Conservation (phyloP, 371 early-diverging fungal species). For the Mucor mucedo region DNA sequence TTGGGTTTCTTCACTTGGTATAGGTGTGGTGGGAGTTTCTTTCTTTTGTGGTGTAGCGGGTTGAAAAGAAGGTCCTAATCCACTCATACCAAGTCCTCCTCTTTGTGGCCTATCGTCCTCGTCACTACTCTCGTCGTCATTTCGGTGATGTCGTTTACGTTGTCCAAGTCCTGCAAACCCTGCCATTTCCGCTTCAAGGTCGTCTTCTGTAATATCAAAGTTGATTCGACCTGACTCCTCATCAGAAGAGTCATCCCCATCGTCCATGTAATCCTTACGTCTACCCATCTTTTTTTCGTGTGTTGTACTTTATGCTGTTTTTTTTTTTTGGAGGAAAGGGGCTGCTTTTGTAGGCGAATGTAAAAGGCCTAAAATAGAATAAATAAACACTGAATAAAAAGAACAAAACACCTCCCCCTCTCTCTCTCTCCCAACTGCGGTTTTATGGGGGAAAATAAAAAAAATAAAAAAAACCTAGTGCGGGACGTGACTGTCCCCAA, state of each 20-base stretch:
- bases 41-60: conserved; percentile 11
- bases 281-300: conserved; percentile 35
- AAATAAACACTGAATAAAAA: too few relatives aligned
- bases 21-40: neutral
- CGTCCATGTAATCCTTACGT: conserved; percentile 50
- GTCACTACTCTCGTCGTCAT: conserved; percentile 40
- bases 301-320: too few relatives aligned
- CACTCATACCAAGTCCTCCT: conserved; percentile 21
- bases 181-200: conserved; percentile 46
- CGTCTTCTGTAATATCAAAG: conserved; percentile 49
- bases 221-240: conserved; percentile 47
- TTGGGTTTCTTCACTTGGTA: conserved; percentile 14
- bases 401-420: too few relatives aligned
- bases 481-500: too few relatives aligned
- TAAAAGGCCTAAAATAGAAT: too few relatives aligned
- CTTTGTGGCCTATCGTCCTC: conserved; percentile 25
- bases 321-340: too few relatives aligned
- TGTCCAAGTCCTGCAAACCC: conserved; percentile 42
- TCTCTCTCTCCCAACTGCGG: too few relatives aligned
- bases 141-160: conserved; percentile 19
- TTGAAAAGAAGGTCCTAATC: conserved; percentile 14
- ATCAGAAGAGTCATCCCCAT: conserved; percentile 53
- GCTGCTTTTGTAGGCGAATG: too few relatives aligned
- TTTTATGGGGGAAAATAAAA: too few relatives aligned
- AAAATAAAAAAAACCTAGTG: too few relatives aligned